Evolutionary conservation across 2,329 filamentous ascomycete species (phyloP).

Genomic region (Lecanosticta acicola): DNA sequence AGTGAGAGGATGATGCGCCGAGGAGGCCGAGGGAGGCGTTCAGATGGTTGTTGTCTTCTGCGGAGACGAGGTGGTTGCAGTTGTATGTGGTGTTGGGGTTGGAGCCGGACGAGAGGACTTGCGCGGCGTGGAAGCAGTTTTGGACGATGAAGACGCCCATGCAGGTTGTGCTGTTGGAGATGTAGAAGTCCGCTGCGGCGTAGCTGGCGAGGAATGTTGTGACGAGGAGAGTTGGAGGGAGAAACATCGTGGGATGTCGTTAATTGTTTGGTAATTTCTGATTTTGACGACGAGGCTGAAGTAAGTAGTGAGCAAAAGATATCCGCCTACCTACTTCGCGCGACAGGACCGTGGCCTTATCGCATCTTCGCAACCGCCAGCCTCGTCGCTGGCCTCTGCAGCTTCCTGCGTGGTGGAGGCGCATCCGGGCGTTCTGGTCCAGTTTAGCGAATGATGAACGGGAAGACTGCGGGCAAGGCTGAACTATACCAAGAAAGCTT

Average conservation of each 20-base stretch:
- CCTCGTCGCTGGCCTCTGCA: background rate
- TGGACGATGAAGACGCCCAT: slow-evolving; percentile 17
- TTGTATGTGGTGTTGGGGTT: slow-evolving; percentile 12
- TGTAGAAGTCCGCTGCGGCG: slow-evolving; percentile 22
- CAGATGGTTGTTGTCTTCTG: slow-evolving; percentile 18
- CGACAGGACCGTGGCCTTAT: background rate
- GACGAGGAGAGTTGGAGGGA: too few species aligned
- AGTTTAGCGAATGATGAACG: too few species aligned
- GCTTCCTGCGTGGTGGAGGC: background rate
- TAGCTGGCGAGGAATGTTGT: too few species aligned
- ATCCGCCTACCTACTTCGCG: too few species aligned
- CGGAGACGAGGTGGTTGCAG: slow-evolving; percentile 16
- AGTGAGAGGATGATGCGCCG: slow-evolving; percentile 4
- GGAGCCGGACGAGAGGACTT: slow-evolving; percentile 14
- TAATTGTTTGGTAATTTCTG: too few species aligned
- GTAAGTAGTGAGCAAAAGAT: too few species aligned
- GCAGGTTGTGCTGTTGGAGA: slow-evolving; percentile 22
- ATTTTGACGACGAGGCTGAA: too few species aligned
- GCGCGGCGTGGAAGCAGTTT: slow-evolving; percentile 15
- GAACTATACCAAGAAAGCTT: background rate
- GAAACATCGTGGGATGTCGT: too few species aligned
- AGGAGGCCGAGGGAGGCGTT: slow-evolving; percentile 16
- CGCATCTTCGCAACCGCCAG: too few species aligned
- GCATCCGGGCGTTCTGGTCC: background rate
- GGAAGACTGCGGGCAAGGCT: background rate